These are phyloP conservation scores for Kodamaea neixiangensis DNA, from an alignment of 805 yeast genomes.

Conservation along the genomic window DNA sequence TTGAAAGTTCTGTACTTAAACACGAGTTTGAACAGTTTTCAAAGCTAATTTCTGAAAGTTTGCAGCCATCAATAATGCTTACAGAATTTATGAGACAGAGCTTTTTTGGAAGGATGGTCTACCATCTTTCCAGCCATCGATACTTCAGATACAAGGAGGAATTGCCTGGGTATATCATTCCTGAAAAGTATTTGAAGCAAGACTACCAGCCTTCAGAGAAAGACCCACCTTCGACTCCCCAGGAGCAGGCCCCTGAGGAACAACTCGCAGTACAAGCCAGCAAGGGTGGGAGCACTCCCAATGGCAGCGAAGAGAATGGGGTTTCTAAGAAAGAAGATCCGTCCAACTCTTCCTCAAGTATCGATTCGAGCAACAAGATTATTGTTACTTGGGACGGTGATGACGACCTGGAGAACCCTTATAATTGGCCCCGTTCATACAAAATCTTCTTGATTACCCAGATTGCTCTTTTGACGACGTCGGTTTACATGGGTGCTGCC, in stretches of 20 bases:
- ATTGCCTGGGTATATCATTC: conserved; percentile 28
- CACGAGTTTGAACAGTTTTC: not conserved
- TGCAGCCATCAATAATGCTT: not conserved
- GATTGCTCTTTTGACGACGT: conserved; percentile 47
- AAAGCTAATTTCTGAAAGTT: not conserved
- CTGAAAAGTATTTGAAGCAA: conserved; percentile 28
- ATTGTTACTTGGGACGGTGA: conserved; percentile 38
- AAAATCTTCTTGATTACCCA: conserved; percentile 40
- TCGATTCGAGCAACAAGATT: conserved; percentile 10
- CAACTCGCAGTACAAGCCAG: not conserved
- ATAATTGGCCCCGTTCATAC: conserved; percentile 51
- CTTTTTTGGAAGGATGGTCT: conserved; percentile 26
- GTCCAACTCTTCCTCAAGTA: not conserved
- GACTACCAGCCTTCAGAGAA: not conserved
- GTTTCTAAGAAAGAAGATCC: not conserved
- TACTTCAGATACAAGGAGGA: conserved; percentile 29
- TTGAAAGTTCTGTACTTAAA: not conserved
- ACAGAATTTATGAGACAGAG: conserved; percentile 23
- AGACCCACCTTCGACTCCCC: not conserved
- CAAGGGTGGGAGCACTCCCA: not conserved
- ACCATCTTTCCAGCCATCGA: conserved; percentile 27
- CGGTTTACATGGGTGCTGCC: conserved; percentile 61
- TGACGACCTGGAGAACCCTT: conserved; percentile 58
- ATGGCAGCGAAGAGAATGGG: not conserved
- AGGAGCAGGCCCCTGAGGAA: not conserved